Conservation (phyloP, 2,329 filamentous ascomycete genomes). For the Fusarium clavum region DNA sequence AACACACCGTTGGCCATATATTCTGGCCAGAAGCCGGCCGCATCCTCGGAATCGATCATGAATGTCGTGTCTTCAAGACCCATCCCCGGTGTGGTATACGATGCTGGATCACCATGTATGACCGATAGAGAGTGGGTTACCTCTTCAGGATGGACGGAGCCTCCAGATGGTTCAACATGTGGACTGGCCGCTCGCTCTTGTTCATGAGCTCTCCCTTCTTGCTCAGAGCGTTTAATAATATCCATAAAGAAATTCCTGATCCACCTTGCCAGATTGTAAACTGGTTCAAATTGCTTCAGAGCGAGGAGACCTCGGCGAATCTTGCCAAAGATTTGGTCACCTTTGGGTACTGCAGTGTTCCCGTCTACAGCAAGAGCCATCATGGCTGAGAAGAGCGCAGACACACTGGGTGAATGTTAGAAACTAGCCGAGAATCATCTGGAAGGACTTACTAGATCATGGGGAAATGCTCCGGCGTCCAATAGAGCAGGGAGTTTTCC, state of each 20-base stretch:
- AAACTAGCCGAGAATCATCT: fast-evolving
- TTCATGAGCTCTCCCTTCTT: fast-evolving
- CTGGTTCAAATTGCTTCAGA: conserved; percentile 5
- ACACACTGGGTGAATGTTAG: neutral
- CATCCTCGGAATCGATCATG: neutral
- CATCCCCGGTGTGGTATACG: fast-evolving
- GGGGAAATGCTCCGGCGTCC: neutral
- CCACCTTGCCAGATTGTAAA: conserved; percentile 14
- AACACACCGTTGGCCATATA: conserved; percentile 15
- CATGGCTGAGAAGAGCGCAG: neutral
- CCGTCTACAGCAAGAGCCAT: neutral
- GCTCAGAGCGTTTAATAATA: neutral
- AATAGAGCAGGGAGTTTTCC: neutral
- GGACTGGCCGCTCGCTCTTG: fast-evolving
- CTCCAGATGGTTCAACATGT: fast-evolving
- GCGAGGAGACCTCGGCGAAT: neutral
- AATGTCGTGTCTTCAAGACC: neutral
- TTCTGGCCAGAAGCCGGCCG: conserved; percentile 4
- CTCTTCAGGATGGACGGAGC: fast-evolving
- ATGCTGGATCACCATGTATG: fast-evolving
- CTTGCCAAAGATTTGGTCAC: neutral
- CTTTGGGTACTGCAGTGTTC: fast-evolving
- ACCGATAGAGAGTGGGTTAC: fast-evolving
- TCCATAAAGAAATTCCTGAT: conserved; percentile 32
- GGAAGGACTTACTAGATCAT: conserved; percentile 1